phyloP scores from a whole-genome alignment of 495 filamentous ascomycete species.

The Aspergillus nidulans region DNA sequence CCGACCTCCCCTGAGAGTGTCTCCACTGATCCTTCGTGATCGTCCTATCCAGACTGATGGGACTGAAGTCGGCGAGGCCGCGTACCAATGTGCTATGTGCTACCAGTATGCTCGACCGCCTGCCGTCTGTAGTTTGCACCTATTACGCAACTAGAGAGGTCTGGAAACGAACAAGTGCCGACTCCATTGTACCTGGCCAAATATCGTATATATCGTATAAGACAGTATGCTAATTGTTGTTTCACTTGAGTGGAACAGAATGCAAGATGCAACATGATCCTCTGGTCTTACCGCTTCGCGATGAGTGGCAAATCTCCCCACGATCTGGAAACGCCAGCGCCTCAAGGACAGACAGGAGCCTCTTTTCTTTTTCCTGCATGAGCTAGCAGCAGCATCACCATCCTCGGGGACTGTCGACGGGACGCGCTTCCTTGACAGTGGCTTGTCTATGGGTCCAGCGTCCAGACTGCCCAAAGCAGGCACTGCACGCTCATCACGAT shows the following conservation, averaged over 20 bases:
- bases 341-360: conserved; percentile 6
- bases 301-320: conserved; percentile 26
- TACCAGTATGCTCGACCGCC: no score
- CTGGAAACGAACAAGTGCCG: no score
- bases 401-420: no score
- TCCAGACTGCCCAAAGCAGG: conserved; percentile 17
- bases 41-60: not conserved
- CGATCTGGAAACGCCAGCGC: conserved; percentile 20
- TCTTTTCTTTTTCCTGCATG: conserved; percentile 6
- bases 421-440: not conserved
- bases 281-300: not conserved
- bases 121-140: no score
- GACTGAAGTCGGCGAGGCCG: not conserved
- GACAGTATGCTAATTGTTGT: not conserved
- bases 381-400: not conserved
- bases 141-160: no score
- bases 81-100: no score
- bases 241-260: conserved; percentile 1
- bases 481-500: conserved; percentile 3
- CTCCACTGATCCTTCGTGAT: conserved; percentile 7
- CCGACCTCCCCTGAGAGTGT: conserved; percentile 10
- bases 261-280: conserved; percentile 21
- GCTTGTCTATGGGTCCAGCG: conserved; percentile 10
- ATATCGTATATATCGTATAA: no score
- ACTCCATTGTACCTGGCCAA: no score